Evolutionary conservation across 306 rosid species (phyloP).

Genomic region (Vicia faba): DNA sequence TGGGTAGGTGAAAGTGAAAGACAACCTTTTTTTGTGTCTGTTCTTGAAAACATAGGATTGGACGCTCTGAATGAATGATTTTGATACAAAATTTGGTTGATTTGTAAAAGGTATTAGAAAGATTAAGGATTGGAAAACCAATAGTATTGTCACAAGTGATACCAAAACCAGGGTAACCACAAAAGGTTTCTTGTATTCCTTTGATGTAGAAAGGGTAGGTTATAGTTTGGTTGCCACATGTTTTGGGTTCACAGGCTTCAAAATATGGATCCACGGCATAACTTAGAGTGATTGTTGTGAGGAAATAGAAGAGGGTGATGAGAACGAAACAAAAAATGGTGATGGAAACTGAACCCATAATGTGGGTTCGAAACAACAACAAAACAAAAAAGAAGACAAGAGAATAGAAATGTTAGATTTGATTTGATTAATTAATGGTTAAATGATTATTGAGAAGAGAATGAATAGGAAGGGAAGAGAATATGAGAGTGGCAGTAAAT

Average conservation of each 20-base stretch:
- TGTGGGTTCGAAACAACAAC: background rate
- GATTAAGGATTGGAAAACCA: constrained; percentile 43
- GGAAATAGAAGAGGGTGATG: constrained; percentile 4
- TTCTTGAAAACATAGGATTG: constrained; percentile 26
- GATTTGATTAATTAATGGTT: too few species aligned
- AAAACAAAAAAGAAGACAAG: background rate
- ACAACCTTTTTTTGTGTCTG: constrained; percentile 20
- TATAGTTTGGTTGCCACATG: constrained; percentile 48
- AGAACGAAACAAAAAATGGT: constrained; percentile 3
- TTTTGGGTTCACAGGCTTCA: constrained; percentile 40
- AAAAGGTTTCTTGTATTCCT: constrained; percentile 31
- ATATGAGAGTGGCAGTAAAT: too few species aligned
- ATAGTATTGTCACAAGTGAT: constrained; percentile 37
- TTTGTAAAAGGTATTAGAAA: constrained; percentile 24
- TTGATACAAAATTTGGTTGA: constrained; percentile 47
- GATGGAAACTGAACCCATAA: constrained; percentile 37
- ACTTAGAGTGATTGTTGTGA: background rate
- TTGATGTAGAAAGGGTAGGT: constrained; percentile 54
- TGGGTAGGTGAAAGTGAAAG: background rate
- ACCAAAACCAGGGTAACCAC: constrained; percentile 64
- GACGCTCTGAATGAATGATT: constrained; percentile 45
- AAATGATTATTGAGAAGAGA: too few species aligned
- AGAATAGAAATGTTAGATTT: background rate
- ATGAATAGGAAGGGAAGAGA: too few species aligned
- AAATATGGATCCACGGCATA: constrained; percentile 31